Evolutionary conservation across 176 grass and related monocot genomes (phyloP), one percentile per base, ranked within the genome.

Genomic region (Elymus sibiricus): DNA sequence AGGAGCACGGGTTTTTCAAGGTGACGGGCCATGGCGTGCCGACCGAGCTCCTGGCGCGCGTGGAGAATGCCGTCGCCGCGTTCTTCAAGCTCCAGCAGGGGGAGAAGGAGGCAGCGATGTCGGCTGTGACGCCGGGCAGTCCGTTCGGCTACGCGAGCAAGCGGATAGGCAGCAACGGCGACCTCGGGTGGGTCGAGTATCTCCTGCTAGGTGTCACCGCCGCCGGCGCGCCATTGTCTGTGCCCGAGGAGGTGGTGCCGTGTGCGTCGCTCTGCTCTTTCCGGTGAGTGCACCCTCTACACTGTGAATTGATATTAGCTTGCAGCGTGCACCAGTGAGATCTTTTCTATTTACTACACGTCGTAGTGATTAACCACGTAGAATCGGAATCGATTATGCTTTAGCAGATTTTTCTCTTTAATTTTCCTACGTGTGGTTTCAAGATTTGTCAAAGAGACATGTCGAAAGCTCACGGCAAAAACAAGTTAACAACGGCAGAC

Each of bases 1-100:
- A 97, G 85, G 90, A 88, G 10, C 70, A 92, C 64, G 95, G 95
- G 0, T 93, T 97, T 90, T 97, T 97, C 88, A 97, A 97, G 92
- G 95, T 97, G 27, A 94, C 85, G 73, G 84, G 91, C 7, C 92
- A 97, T 77, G 88, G 90, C 24, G 64, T 97, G 61, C 77, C 92
- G 58, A 17, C 74, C 27, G 74, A 44, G 70, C 84, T 97, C 63
- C 89, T 97, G 78, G 84, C 84, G 35, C 77, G 71, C 70, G 43
- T 97, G 17, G 92, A 97, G 8, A 79, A 62, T 9, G 86, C 85
- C 1, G 90, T 90, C 5, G 64, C 88, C 35, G 77, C 83, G 6
- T 97, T 94, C 86, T 94, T 97, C 78, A 59, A 68, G 25, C 79
- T 91, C 28, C 62, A 86, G 49, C 86, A 90, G 74, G 62, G 5